Evolutionary conservation across 805 yeast species (phyloP), one percentile per base, ranked within the genome.

Genomic region (Myxozyma monticola): DNA sequence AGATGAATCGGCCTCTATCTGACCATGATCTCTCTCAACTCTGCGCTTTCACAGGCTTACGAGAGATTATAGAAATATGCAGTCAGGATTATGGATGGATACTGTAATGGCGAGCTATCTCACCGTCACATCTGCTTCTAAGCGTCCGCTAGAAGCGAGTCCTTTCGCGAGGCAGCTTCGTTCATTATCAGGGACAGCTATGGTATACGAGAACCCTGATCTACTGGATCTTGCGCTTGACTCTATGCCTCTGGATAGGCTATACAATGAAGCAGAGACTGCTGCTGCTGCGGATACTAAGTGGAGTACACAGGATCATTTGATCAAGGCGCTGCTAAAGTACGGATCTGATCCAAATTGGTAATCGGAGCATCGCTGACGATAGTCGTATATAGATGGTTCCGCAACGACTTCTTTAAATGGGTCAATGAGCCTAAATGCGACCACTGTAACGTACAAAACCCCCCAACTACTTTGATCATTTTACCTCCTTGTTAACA

Each of bases 381-480:
- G 6, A 24, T 18, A 26, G 47, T 33, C 9, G 8, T 33, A 15
- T 7, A 22, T 25, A 52, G 73, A 40, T 85, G 88, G 83, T 91
- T 84, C 71, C 88, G 88, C 60, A 72, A 81, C 34, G 83, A 79
- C 35, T 89, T 87, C 70, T 91, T 91, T 70, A 71, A 68, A 24
- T 91, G 98, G 98, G 82, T 87, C 7, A 84, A 85, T 60, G 75
- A 75, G 31, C 88, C 93, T 0, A 64, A 71, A 9, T 87, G 96
- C 59, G 63, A 70, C 0, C 43, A 44, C 0, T 85, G 95, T 65
- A 74, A 71, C n/a, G 60, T 50, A 36, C 36, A 57, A 17, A 3
- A 37, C 10, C 17, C 20, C 18, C 17, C n/a, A 2, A 14, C 15
- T n/a, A 15, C 9, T 42, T 4, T 24, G 2, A 1, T 4, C 5